These are phyloP conservation scores for Sanghuangporus sanghuang DNA, from an alignment of 1,284 basidiomycete genomes.

Conservation along the genomic window DNA sequence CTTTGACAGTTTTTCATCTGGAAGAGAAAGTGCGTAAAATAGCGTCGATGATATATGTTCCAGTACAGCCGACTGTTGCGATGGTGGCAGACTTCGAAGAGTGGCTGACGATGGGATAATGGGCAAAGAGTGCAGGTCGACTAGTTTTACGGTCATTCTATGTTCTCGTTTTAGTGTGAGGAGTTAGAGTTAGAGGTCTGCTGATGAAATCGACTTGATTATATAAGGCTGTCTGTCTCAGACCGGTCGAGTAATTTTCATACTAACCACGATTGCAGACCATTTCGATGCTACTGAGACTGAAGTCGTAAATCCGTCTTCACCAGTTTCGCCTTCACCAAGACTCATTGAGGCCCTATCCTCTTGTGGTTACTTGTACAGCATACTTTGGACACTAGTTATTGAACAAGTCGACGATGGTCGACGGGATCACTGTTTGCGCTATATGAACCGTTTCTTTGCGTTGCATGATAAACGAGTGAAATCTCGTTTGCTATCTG, in stretches of 20 bases:
- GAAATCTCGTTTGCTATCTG: not conserved
- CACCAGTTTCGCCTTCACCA: not conserved
- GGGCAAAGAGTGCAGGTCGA: constrained; percentile 29
- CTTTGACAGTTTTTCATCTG: constrained; percentile 40
- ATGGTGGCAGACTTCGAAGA: constrained; percentile 46
- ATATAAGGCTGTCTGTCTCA: too few species aligned
- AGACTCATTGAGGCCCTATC: not conserved
- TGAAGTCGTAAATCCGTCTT: too few species aligned
- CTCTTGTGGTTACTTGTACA: not conserved
- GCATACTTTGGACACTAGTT: not conserved
- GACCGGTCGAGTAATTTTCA: too few species aligned
- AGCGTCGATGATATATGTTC: constrained; percentile 44
- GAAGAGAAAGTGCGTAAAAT: constrained; percentile 39
- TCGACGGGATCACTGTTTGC: not conserved
- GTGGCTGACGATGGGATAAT: constrained; percentile 49
- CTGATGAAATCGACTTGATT: too few species aligned
- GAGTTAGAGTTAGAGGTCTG: too few species aligned
- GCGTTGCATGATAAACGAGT: not conserved
- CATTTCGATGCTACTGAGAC: too few species aligned
- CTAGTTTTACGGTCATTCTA: constrained; percentile 7
- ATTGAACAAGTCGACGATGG: not conserved
- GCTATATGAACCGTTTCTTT: not conserved
- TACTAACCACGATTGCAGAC: too few species aligned
- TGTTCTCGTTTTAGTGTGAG: not conserved
- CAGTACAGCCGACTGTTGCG: constrained; percentile 45